These are phyloP conservation scores for Acorus calamus DNA, from an alignment of 106 monocot genomes.

Conservation along the genomic window DNA sequence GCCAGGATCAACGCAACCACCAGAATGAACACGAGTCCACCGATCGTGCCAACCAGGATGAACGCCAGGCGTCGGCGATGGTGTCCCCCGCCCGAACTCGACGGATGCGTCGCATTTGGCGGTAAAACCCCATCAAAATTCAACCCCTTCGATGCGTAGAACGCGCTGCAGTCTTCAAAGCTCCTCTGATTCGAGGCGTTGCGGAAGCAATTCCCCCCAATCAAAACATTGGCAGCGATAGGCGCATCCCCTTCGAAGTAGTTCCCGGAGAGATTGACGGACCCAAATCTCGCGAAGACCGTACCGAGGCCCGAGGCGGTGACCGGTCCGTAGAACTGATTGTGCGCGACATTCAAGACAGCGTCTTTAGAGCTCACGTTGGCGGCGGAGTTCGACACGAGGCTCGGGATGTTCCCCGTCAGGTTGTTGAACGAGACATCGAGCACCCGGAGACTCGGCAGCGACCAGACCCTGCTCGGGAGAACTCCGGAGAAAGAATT, in stretches of 20 bases:
- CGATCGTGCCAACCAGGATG: constrained; percentile 33
- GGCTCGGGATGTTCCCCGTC: constrained; percentile 7
- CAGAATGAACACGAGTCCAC: no score
- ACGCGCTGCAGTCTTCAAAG: constrained; percentile 31
- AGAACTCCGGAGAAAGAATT: constrained; percentile 12
- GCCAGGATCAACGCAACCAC: no score
- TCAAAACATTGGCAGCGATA: constrained; percentile 11
- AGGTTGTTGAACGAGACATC: constrained; percentile 30
- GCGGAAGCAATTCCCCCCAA: constrained; percentile 46
- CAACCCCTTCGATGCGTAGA: constrained; percentile 46
- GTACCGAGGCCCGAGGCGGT: constrained; percentile 8
- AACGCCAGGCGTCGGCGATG: constrained; percentile 29
- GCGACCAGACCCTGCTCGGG: constrained; percentile 15
- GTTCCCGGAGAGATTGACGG: constrained; percentile 49
- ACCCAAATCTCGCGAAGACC: constrained; percentile 14
- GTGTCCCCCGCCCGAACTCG: constrained; percentile 15
- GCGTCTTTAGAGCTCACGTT: constrained; percentile 5
- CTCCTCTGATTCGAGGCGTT: constrained; percentile 38
- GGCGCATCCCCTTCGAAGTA: constrained; percentile 55
- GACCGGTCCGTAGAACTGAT: constrained; percentile 44
- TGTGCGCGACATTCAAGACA: constrained; percentile 49
- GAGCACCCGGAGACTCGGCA: constrained; percentile 15
- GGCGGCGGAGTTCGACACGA: constrained; percentile 12
- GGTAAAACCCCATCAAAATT: constrained; percentile 20
- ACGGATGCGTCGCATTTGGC: constrained; percentile 12